phyloP scores from a whole-genome alignment of 345 rosid genomes.

The Melastoma malabathricum region DNA sequence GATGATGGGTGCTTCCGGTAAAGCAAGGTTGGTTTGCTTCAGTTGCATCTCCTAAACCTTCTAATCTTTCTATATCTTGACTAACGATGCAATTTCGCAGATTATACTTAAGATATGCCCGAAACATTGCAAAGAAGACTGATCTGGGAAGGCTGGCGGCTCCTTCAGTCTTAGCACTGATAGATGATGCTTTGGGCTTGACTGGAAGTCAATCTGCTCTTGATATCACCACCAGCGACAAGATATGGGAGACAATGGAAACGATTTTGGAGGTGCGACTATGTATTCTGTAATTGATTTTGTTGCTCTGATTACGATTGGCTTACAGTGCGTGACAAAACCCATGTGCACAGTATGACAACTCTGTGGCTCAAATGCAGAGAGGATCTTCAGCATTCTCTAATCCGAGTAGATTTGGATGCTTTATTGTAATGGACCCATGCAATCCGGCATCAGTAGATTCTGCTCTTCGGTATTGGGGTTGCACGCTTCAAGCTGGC shows the following conservation, averaged over 20 bases:
- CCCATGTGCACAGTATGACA: slow-evolving; percentile 1
- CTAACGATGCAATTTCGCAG: slow-evolving; percentile 15
- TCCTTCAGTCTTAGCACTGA: slow-evolving; percentile 62
- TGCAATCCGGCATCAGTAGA: slow-evolving; percentile 37
- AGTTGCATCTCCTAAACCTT: background rate
- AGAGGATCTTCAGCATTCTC: slow-evolving; percentile 42
- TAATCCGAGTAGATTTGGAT: slow-evolving; percentile 31
- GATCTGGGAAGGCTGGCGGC: slow-evolving; percentile 78
- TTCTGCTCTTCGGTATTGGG: slow-evolving; percentile 71
- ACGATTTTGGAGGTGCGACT: slow-evolving; percentile 47
- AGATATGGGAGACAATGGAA: slow-evolving; percentile 65
- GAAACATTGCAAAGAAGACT: slow-evolving; percentile 73
- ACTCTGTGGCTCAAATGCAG: slow-evolving; percentile 26
- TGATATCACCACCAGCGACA: slow-evolving; percentile 41
- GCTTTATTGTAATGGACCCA: slow-evolving; percentile 69
- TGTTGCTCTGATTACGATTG: background rate
- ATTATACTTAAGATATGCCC: slow-evolving; percentile 62
- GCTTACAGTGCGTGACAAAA: too few species aligned
- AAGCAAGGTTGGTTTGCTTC: slow-evolving; percentile 42
- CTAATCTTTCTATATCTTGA: slow-evolving; percentile 1
- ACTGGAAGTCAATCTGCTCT: slow-evolving; percentile 31
- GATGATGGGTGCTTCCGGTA: slow-evolving; percentile 60
- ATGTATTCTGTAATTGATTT: background rate
- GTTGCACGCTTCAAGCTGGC: slow-evolving; percentile 75
- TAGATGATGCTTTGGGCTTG: slow-evolving; percentile 53